Evolutionary conservation across 116 monocot species (phyloP).

Genomic region (Iris pallida): DNA sequence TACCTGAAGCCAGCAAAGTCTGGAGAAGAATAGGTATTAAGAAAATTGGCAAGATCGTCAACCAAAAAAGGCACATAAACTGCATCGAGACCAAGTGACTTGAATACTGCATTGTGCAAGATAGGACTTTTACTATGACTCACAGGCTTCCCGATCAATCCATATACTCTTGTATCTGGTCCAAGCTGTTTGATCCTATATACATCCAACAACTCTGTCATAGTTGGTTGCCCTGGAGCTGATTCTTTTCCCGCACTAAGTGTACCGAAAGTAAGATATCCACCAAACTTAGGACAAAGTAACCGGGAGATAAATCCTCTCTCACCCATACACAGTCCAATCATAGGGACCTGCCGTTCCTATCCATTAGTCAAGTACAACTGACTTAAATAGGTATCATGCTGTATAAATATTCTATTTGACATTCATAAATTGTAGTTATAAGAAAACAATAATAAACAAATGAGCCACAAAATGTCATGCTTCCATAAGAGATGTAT

Average conservation of each 20-base stretch:
- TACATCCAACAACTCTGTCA: constrained; percentile 60
- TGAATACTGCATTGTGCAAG: constrained; percentile 74
- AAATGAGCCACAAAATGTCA: neutral
- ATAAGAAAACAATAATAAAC: neutral
- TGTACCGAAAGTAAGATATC: constrained; percentile 87
- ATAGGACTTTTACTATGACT: constrained; percentile 80
- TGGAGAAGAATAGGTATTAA: constrained; percentile 74
- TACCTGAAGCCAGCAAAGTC: constrained; percentile 96
- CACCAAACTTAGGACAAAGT: constrained; percentile 88
- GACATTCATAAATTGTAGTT: neutral
- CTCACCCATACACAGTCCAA: constrained; percentile 86
- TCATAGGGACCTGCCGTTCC: constrained; percentile 82
- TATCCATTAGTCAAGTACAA: constrained; percentile 41
- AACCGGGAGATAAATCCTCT: constrained; percentile 84
- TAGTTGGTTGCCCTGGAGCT: constrained; percentile 87
- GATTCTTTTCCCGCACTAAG: constrained; percentile 74
- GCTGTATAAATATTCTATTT: neutral
- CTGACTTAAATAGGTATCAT: neutral
- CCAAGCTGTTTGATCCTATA: constrained; percentile 68
- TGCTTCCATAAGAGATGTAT: too few relatives aligned
- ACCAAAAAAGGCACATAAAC: constrained; percentile 87
- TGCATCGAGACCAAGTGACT: constrained; percentile 66
- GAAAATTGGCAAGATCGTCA: constrained; percentile 63
- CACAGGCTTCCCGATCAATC: constrained; percentile 91
- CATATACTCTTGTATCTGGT: constrained; percentile 72